Conservation (phyloP, 177 flowering plant species). For the Vitis hybrid region DNA sequence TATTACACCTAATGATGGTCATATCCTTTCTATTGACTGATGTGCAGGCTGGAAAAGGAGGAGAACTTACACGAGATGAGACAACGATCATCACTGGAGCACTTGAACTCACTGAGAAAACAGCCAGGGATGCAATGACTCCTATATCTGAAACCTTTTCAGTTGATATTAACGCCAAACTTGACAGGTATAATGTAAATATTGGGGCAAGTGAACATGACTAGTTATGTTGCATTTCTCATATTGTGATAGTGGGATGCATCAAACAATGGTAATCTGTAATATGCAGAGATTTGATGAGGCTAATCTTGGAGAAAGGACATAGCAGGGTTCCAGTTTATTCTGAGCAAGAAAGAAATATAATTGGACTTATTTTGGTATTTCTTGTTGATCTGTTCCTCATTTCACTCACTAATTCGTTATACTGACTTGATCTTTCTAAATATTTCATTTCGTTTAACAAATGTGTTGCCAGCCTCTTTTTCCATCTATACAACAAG, state of each 20-base stretch:
- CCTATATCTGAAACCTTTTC: conserved; percentile 44
- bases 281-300: conserved; percentile 49
- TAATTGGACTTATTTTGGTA: conserved; percentile 81
- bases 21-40: too few relatives aligned
- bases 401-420: too few relatives aligned
- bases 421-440: too few relatives aligned
- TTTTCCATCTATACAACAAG: too few relatives aligned
- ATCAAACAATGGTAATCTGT: neutral
- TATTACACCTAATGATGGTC: too few relatives aligned
- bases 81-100: conserved; percentile 50
- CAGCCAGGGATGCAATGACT: conserved; percentile 52
- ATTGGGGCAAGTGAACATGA: neutral
- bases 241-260: neutral
- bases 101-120: conserved; percentile 41
- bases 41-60: conserved; percentile 50
- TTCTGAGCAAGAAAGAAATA: conserved; percentile 51
- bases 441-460: too few relatives aligned
- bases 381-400: neutral
- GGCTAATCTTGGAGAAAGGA: conserved; percentile 60
- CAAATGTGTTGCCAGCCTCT: too few relatives aligned
- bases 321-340: conserved; percentile 85
- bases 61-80: conserved; percentile 43
- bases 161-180: conserved; percentile 48
- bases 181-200: conserved; percentile 44
- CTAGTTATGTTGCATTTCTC: neutral